phyloP scores from a whole-genome alignment of 352 stramenopile species.

The Phytopythium vexans region DNA sequence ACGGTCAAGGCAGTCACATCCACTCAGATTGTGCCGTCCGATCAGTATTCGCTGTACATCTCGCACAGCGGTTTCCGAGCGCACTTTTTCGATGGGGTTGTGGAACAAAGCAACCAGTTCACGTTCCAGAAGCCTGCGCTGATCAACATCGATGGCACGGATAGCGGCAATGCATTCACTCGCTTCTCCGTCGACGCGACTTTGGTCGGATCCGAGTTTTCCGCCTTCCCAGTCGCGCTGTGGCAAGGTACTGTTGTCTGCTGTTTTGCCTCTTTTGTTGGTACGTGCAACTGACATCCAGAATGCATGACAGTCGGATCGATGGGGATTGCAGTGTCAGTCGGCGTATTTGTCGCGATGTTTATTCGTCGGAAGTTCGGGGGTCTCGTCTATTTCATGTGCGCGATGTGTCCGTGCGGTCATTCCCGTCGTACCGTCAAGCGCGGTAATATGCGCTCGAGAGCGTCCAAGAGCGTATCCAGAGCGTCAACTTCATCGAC shows the following conservation, averaged over 20 bases:
- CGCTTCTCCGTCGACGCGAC: conserved; percentile 23
- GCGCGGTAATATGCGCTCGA: conserved; percentile 7
- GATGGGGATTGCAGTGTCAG: conserved; percentile 39
- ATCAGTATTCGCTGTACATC: conserved; percentile 52
- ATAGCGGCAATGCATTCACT: conserved; percentile 26
- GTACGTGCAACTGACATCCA: background rate
- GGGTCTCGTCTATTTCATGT: conserved; percentile 8
- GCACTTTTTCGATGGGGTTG: conserved; percentile 43
- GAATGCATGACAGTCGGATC: conserved; percentile 31
- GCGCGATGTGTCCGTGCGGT: conserved; percentile 2
- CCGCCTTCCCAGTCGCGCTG: conserved; percentile 38
- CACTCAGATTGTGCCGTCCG: conserved; percentile 15
- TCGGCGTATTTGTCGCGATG: conserved; percentile 42
- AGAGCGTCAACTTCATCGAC: conserved; percentile 12
- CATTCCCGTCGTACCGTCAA: conserved; percentile 5
- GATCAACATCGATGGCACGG: conserved; percentile 23
- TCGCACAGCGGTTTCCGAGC: conserved; percentile 55
- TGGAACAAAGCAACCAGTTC: conserved; percentile 36
- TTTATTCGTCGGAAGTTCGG: conserved; percentile 52
- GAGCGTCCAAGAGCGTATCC: conserved; percentile 12
- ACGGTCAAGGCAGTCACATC: conserved; percentile 31
- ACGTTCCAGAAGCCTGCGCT: conserved; percentile 11
- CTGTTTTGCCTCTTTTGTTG: background rate
- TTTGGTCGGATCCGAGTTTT: conserved; percentile 22
- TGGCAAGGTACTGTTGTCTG: conserved; percentile 45